These are phyloP conservation scores for Gastrolobium bilobum DNA, from an alignment of 306 rosid species.

Conservation along the genomic window DNA sequence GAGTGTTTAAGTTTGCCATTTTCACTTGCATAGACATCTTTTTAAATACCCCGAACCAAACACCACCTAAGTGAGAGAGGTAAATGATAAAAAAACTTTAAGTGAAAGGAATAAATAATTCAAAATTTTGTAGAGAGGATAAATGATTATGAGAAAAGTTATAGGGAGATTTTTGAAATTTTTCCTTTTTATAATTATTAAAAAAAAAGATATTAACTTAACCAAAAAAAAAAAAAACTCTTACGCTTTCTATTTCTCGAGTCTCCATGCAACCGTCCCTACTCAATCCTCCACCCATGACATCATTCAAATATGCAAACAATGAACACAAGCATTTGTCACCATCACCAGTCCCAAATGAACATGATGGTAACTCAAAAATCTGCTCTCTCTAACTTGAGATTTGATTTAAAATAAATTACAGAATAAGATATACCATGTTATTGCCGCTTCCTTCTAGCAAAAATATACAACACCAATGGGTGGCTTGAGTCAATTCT, in stretches of 20 bases:
- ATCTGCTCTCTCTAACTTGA: constrained; percentile 61
- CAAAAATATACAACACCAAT: constrained; percentile 83
- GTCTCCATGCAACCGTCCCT: constrained; percentile 10
- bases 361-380: constrained; percentile 51
- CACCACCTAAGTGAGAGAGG: too few relatives aligned
- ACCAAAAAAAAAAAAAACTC: not conserved
- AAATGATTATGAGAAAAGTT: too few relatives aligned
- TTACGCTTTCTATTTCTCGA: not conserved
- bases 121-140: too few relatives aligned
- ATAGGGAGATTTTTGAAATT: too few relatives aligned
- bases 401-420: constrained; percentile 49
- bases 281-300: constrained; percentile 29
- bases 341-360: constrained; percentile 46
- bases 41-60: too few relatives aligned
- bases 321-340: constrained; percentile 54
- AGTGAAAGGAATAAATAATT: too few relatives aligned
- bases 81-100: too few relatives aligned
- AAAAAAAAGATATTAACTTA: not conserved
- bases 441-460: constrained; percentile 71
- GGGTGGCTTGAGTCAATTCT: constrained; percentile 61
- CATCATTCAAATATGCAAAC: constrained; percentile 39
- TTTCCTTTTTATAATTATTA: not conserved
- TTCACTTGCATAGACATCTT: too few relatives aligned
- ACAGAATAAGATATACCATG: constrained; percentile 75
- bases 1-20: too few relatives aligned